Conservation (phyloP, 2,329 filamentous ascomycete genomes). For the Lasiodiplodia sp. region DNA sequence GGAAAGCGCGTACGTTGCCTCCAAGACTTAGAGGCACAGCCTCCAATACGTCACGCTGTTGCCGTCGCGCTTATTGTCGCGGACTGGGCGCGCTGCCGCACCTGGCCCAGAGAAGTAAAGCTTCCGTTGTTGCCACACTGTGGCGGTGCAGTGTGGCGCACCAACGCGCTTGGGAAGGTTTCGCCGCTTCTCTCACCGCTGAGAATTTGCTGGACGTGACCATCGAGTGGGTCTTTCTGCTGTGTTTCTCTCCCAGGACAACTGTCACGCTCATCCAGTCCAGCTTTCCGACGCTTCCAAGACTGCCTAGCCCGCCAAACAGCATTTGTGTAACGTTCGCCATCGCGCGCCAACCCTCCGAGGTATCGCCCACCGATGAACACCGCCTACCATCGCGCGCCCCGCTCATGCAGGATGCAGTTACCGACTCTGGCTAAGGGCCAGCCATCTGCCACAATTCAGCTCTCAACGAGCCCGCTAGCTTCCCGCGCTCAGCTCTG, state of each 20-base stretch:
- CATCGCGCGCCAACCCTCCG: background rate
- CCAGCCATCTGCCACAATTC: constrained; percentile 22
- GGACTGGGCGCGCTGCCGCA: background rate
- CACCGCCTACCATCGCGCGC: background rate
- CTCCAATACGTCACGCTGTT: constrained; percentile 23
- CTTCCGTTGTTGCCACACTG: background rate
- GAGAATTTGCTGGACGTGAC: background rate
- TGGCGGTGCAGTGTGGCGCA: constrained; percentile 10
- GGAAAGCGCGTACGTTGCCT: constrained; percentile 5
- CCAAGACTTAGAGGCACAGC: constrained; percentile 23
- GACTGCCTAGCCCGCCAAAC: background rate
- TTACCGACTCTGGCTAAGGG: background rate
- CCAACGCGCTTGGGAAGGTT: background rate
- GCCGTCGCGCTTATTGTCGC: constrained; percentile 6
- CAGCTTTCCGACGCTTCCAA: background rate
- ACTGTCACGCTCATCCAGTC: background rate
- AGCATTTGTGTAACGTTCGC: constrained; percentile 17
- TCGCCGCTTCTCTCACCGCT: constrained; percentile 28
- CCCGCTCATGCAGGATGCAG: constrained; percentile 14
- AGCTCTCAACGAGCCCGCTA: background rate
- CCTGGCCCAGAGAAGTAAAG: background rate
- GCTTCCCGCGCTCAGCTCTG: constrained; percentile 2
- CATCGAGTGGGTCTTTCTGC: background rate
- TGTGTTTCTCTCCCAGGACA: background rate
- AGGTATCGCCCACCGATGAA: constrained; percentile 12